Evolutionary conservation across 2,329 filamentous ascomycete species (phyloP).

Genomic region (Aschersonia sp.): DNA sequence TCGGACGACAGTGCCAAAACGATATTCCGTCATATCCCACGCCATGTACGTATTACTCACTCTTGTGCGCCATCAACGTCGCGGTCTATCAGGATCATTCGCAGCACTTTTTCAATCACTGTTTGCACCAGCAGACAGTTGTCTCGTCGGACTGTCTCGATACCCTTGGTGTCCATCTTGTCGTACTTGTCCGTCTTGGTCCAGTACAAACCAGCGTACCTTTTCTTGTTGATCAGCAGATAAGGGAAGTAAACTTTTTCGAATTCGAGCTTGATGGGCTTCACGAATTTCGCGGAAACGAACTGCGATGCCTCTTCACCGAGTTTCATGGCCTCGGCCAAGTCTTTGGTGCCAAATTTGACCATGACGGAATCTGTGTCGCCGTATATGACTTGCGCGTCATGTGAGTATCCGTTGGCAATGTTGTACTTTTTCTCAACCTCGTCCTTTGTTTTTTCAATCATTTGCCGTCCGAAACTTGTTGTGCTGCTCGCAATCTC

Average conservation of each 20-base stretch:
- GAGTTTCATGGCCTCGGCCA: conserved; percentile 82
- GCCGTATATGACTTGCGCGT: conserved; percentile 95
- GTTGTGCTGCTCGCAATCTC: conserved; percentile 95
- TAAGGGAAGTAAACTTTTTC: conserved; percentile 99
- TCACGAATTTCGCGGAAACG: conserved; percentile 85
- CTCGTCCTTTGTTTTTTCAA: conserved; percentile 94
- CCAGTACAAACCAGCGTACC: conserved; percentile 96
- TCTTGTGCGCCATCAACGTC: conserved; percentile 85
- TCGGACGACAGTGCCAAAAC: no score
- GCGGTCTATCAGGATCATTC: conserved; percentile 89
- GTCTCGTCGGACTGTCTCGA: conserved; percentile 93
- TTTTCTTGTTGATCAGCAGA: conserved; percentile 98
- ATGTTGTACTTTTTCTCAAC: conserved; percentile 84
- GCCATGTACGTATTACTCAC: conserved; percentile 37
- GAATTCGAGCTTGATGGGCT: conserved; percentile 97
- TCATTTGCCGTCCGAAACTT: conserved; percentile 96
- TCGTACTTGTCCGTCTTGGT: conserved; percentile 89
- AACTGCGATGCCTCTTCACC: conserved; percentile 84
- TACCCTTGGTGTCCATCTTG: conserved; percentile 99
- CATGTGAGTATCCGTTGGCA: conserved; percentile 84
- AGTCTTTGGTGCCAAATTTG: conserved; percentile 83
- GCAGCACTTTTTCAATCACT: conserved; percentile 89
- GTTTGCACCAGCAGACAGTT: conserved; percentile 93
- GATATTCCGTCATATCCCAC: no score
- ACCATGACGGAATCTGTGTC: conserved; percentile 99